Conservation (phyloP, 1,284 basidiomycete species). For the Irpex lacteus region DNA sequence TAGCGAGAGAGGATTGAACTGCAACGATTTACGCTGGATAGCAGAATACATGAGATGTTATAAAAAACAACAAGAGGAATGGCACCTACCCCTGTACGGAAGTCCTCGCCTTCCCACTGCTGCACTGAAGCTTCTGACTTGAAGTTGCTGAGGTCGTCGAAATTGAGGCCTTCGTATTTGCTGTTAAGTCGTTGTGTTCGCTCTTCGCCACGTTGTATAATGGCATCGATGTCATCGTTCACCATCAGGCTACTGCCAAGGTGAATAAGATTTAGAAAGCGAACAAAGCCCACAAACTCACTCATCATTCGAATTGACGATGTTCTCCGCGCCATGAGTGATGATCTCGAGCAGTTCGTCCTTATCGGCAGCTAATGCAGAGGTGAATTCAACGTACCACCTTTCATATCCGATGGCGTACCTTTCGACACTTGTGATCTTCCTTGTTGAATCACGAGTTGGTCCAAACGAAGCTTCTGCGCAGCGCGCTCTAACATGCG, state of each 20-base stretch:
- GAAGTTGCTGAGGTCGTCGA: conserved; percentile 97
- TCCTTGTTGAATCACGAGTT: conserved; percentile 97
- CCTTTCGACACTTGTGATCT: conserved; percentile 72
- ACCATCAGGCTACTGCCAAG: conserved; percentile 60
- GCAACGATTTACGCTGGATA: conserved; percentile 64
- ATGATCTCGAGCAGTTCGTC: conserved; percentile 99
- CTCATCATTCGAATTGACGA: conserved; percentile 79
- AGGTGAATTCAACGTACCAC: not conserved
- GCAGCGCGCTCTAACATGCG: conserved; percentile 96
- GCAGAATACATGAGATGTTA: conserved; percentile 6
- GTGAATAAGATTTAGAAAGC: not conserved
- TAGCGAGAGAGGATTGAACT: conserved; percentile 84
- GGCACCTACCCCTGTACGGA: conserved; percentile 62
- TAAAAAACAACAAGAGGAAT: not conserved
- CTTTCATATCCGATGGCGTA: conserved; percentile 20
- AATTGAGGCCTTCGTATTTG: conserved; percentile 91
- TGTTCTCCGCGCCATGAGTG: conserved; percentile 95
- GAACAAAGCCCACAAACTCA: conserved; percentile 32
- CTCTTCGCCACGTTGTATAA: conserved; percentile 91
- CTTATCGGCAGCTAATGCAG: conserved; percentile 78
- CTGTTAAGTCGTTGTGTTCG: conserved; percentile 86
- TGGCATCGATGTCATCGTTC: conserved; percentile 93
- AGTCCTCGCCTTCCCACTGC: conserved; percentile 98
- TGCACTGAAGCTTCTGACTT: conserved; percentile 88
- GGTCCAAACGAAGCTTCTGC: conserved; percentile 94